Conservation (phyloP, 148 eudicot genomes). For the Silene latifolia region DNA sequence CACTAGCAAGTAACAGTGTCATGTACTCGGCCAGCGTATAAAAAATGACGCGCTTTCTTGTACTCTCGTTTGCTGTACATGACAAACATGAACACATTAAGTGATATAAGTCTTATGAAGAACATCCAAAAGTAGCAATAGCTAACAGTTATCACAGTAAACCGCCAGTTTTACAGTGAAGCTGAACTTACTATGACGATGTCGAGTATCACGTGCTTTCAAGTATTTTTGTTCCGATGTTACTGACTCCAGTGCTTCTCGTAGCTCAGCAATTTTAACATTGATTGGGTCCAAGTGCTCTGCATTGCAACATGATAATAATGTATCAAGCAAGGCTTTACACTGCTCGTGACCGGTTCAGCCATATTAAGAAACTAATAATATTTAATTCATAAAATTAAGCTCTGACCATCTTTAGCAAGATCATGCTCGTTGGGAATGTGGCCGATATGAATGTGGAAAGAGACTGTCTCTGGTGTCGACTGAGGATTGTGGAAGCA, state of each 20-base stretch:
- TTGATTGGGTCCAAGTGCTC: slow-evolving; percentile 96
- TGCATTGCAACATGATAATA: slow-evolving; percentile 26
- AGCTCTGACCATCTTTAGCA: slow-evolving; percentile 85
- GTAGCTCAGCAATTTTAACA: slow-evolving; percentile 87
- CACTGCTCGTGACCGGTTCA: background rate
- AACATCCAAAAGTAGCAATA: background rate
- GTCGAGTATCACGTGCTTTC: slow-evolving; percentile 84
- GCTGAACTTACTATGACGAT: slow-evolving; percentile 76
- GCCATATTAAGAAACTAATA: background rate
- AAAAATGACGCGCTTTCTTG: slow-evolving; percentile 35
- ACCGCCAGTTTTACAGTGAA: background rate
- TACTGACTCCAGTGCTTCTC: slow-evolving; percentile 86
- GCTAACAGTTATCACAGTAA: background rate
- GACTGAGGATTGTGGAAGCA: slow-evolving; percentile 78
- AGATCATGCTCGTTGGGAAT: slow-evolving; percentile 80
- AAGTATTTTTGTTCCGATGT: slow-evolving; percentile 77
- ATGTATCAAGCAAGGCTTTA: background rate
- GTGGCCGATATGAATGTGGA: slow-evolving; percentile 90
- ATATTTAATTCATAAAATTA: background rate
- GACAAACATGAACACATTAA: background rate
- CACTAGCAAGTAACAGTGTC: slow-evolving; percentile 31
- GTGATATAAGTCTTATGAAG: background rate
- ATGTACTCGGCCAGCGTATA: slow-evolving; percentile 36
- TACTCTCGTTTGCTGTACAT: slow-evolving; percentile 38
- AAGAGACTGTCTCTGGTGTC: slow-evolving; percentile 84